Evolutionary conservation across 2,329 filamentous ascomycete species (phyloP), one percentile per base, ranked within the genome.

Genomic region (Calonectria hongkongensis): DNA sequence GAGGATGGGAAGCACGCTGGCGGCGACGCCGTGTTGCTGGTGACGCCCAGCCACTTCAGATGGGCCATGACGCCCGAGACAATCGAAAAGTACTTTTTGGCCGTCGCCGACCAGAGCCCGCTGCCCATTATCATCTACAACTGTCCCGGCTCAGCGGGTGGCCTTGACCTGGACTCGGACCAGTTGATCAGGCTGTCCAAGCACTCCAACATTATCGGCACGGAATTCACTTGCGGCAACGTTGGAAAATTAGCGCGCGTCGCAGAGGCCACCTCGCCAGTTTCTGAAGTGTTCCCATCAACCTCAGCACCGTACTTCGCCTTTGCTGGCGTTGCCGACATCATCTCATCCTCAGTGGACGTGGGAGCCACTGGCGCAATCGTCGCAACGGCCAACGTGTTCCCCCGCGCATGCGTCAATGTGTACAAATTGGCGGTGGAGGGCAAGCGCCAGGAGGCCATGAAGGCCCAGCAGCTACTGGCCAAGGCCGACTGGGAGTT

Each of bases 211-310:
- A 95, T 98, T 80, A 87, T 95, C 75, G 95, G 95, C 74, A 96
- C 94, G 65, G 98, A 98, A 84, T 97, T 98, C 88, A 98, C 95
- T 48, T 97, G 95, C 83, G 95, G 94, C 76, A 97, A 94, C 87
- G 97, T 94, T 1, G 95, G 95, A 75, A 98, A 97, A 86, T 89
- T 97, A 76, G 96, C 94, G 12, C 92, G 95, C 39, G 94, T 98
- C 4, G 94, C 95, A 6, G 85, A 89, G 15, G 94, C 92, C 58
- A 91, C 93, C 54, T 78, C 94, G 94, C 70, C 91, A 91, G 83
- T 95, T 92, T 0, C 91, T 93, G 86, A 70, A 13, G 28, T 70
- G n/a, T 70, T 66, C 43, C 15, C 13, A 84, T 83, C 72, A 81
- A 84, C 9, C 85, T 88, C 73, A 90, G 89, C 33, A 89, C 88